Evolutionary conservation across 345 rosid species (phyloP).

Genomic region (Chamaenerion angustifolium): DNA sequence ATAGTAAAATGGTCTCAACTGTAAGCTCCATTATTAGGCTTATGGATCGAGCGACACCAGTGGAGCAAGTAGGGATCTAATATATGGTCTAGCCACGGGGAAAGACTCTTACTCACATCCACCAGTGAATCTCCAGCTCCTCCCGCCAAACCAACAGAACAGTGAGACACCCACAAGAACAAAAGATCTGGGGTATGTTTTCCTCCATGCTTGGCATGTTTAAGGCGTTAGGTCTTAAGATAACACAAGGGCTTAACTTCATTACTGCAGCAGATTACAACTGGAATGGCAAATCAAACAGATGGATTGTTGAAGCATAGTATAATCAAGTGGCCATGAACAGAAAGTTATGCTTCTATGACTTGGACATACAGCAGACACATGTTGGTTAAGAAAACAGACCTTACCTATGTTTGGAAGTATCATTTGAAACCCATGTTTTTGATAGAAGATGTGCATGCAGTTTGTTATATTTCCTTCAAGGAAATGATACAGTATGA

Average conservation of each 20-base stretch:
- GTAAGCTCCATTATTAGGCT: conserved; percentile 17
- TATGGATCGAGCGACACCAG: conserved; percentile 29
- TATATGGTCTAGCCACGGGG: conserved; percentile 27
- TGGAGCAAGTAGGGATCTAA: conserved; percentile 24
- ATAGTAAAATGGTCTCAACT: conserved; percentile 14
- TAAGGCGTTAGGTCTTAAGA: too few species aligned
- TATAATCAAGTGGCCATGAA: conserved; percentile 7
- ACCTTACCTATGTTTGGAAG: too few species aligned
- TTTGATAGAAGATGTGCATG: too few species aligned
- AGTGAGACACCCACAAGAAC: conserved; percentile 27
- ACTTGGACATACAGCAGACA: conserved; percentile 3
- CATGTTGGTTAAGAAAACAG: too few species aligned
- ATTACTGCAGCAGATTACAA: conserved; percentile 35
- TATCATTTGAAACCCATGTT: too few species aligned
- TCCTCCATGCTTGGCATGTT: conserved; percentile 6
- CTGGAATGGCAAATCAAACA: conserved; percentile 24
- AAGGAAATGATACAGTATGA: too few species aligned
- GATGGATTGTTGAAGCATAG: conserved; percentile 14
- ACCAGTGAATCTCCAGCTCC: conserved; percentile 53
- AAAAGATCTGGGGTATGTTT: conserved; percentile 45
- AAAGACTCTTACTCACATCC: conserved; percentile 42
- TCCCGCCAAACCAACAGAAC: conserved; percentile 44
- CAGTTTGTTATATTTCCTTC: too few species aligned
- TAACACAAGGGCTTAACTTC: conserved; percentile 9
- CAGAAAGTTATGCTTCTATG: conserved; percentile 20